Conservation (phyloP, 768 basidiomycete species). For the Leccinum disarticulatum region DNA sequence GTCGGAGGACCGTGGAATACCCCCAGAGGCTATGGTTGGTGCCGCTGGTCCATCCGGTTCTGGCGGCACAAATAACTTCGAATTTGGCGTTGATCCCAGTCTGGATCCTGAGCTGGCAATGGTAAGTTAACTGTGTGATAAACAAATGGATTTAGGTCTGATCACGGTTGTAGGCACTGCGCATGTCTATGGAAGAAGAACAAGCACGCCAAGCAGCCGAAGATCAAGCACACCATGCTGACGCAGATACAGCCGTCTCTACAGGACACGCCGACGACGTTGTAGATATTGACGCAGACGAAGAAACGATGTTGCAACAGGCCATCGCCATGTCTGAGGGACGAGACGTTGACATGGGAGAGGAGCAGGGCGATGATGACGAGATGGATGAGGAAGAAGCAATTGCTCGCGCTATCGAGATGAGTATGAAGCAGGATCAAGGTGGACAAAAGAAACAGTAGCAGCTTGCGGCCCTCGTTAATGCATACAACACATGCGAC, state of each 20-base stretch:
- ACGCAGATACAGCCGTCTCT: conserved; percentile 23
- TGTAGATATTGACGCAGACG: conserved; percentile 63
- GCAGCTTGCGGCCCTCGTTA: not conserved
- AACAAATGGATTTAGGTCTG: not conserved
- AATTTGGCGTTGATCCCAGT: conserved; percentile 92
- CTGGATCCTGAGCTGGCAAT: conserved; percentile 96
- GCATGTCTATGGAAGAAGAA: conserved; percentile 97
- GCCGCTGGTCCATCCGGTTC: conserved; percentile 49
- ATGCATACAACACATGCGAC: not conserved
- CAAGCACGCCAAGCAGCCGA: conserved; percentile 68
- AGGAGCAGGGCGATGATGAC: conserved; percentile 58
- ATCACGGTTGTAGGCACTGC: conserved; percentile 64
- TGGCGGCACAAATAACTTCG: conserved; percentile 58
- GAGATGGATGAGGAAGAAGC: conserved; percentile 84
- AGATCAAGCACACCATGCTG: conserved; percentile 36
- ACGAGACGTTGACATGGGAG: conserved; percentile 51
- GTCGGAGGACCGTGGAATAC: conserved; percentile 75
- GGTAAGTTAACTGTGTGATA: conserved; percentile 46
- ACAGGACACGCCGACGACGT: conserved; percentile 29
- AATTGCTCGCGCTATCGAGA: conserved; percentile 86
- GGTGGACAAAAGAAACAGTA: conserved; percentile 40
- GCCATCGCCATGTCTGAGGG: conserved; percentile 75
- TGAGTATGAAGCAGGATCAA: conserved; percentile 81
- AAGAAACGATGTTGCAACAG: conserved; percentile 72
- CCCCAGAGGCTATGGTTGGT: conserved; percentile 55